These are phyloP conservation scores for Erythrophleum ivorense DNA, from an alignment of 331 rosid species.

Conservation along the genomic window DNA sequence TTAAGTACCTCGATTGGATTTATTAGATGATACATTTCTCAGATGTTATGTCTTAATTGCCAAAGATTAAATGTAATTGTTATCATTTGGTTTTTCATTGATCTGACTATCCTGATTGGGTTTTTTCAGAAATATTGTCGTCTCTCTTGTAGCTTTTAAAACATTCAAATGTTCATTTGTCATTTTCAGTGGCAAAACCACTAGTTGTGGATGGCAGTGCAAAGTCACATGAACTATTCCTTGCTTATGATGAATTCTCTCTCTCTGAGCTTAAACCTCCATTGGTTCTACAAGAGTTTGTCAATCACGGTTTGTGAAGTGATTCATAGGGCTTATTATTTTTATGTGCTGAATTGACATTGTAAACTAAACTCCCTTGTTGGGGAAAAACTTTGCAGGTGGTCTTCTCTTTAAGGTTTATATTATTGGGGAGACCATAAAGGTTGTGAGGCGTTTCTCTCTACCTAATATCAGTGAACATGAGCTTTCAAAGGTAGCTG, in stretches of 20 bases:
- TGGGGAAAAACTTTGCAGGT: constrained; percentile 47
- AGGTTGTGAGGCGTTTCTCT: constrained; percentile 81
- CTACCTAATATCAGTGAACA: constrained; percentile 71
- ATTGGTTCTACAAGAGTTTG: constrained; percentile 84
- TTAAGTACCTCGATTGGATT: neutral
- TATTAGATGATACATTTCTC: neutral
- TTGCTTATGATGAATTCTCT: constrained; percentile 79
- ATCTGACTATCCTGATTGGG: neutral
- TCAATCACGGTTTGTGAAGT: constrained; percentile 73
- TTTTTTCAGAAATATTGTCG: constrained; percentile 1
- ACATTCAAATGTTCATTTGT: neutral
- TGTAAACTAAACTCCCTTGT: neutral
- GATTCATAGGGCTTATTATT: neutral
- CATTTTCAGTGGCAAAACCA: constrained; percentile 73
- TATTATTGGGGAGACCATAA: constrained; percentile 71
- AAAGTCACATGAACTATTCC: constrained; percentile 76
- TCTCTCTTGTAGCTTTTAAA: constrained; percentile 15
- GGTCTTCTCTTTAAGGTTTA: constrained; percentile 80
- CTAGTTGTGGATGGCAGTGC: constrained; percentile 81
- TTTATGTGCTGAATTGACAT: neutral
- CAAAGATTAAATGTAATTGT: neutral
- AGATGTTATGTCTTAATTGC: constrained; percentile 1
- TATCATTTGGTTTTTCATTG: neutral
- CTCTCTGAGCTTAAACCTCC: constrained; percentile 86
- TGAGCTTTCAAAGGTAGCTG: constrained; percentile 66